Conservation (phyloP, 805 yeast genomes). For the Candida oleophila region DNA sequence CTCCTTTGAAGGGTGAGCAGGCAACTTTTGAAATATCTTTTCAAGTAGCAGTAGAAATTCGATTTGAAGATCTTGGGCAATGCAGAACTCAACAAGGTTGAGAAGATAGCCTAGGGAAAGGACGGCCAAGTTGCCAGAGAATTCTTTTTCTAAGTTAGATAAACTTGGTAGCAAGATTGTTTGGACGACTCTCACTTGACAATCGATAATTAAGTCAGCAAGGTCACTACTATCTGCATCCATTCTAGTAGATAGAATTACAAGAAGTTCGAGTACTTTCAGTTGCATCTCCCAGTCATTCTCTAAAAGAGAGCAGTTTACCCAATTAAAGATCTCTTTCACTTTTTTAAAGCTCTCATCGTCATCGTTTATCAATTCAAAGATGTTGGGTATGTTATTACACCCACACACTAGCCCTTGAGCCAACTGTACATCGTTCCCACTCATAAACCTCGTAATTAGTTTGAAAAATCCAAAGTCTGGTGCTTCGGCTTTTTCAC, state of each 20-base stretch:
- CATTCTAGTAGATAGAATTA: conserved; percentile 12
- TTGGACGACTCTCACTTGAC: neutral
- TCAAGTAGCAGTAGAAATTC: neutral
- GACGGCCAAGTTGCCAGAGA: neutral
- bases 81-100: neutral
- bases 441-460: neutral
- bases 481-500: neutral
- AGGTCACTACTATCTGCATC: neutral
- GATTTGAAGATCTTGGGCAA: neutral
- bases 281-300: conserved; percentile 3
- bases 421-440: neutral
- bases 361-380: conserved; percentile 2
- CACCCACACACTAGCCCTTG: neutral
- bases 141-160: neutral
- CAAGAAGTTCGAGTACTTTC: conserved; percentile 9
- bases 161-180: neutral
- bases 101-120: neutral
- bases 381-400: conserved; percentile 3
- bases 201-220: neutral
- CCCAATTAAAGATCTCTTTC: neutral
- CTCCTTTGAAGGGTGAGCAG: neutral
- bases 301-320: neutral
- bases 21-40: neutral
- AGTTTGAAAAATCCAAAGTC: neutral
- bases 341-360: neutral